These are phyloP conservation scores for Kuraishia ogatae DNA, from an alignment of 805 yeast genomes.

Conservation along the genomic window DNA sequence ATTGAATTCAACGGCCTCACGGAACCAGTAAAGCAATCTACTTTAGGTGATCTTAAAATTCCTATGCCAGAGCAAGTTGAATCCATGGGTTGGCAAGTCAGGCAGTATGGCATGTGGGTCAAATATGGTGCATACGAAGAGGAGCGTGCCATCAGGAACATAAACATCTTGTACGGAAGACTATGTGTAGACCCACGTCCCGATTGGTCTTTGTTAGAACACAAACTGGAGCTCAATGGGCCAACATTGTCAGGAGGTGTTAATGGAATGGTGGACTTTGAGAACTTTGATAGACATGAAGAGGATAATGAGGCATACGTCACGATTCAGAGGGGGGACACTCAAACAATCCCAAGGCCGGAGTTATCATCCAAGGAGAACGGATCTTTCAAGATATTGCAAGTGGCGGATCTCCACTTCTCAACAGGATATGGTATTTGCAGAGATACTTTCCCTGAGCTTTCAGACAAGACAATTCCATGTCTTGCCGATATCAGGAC, in stretches of 20 bases:
- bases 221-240: constrained; percentile 19
- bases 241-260: constrained; percentile 16
- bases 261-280: constrained; percentile 10
- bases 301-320: constrained; percentile 9
- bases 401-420: constrained; percentile 87
- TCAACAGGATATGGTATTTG: constrained; percentile 81
- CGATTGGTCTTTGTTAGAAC: constrained; percentile 43
- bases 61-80: constrained; percentile 21
- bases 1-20: constrained; percentile 2
- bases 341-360: constrained; percentile 12
- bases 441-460: constrained; percentile 55
- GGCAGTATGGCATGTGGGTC: constrained; percentile 50
- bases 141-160: constrained; percentile 37
- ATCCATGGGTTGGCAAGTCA: constrained; percentile 36
- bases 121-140: constrained; percentile 32
- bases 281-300: constrained; percentile 1
- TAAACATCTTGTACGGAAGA: constrained; percentile 65
- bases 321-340: constrained; percentile 7
- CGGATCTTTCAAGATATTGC: constrained; percentile 68
- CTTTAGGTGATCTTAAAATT: not conserved
- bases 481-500: constrained; percentile 83
- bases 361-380: constrained; percentile 27
- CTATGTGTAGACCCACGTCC: constrained; percentile 74
- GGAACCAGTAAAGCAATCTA: constrained; percentile 1
- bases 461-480: constrained; percentile 24